phyloP scores from a whole-genome alignment of 306 rosid genomes.

The Heteromeles arbutifolia region DNA sequence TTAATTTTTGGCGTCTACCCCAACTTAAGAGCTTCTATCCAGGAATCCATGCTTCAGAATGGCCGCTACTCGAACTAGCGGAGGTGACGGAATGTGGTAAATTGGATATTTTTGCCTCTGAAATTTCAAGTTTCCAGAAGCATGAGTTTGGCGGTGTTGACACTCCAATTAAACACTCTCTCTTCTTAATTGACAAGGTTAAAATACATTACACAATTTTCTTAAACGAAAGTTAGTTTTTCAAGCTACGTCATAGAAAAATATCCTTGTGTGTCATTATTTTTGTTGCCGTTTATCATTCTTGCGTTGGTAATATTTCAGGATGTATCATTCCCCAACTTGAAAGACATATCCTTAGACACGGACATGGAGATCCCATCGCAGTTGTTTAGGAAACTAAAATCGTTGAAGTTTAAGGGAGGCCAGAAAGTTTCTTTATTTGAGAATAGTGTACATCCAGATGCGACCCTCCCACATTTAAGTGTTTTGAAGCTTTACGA shows the following conservation, averaged over 20 bases:
- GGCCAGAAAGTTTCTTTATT: too few species aligned
- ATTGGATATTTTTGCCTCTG: not conserved
- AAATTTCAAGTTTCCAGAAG: not conserved
- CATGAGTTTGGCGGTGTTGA: too few species aligned
- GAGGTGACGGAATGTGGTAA: accelerated
- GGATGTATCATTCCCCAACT: too few species aligned
- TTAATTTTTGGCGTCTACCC: not conserved
- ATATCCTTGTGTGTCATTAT: too few species aligned
- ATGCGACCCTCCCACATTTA: not conserved
- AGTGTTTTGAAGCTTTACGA: not conserved
- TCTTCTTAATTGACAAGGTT: constrained; percentile 9
- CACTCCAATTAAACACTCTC: not conserved
- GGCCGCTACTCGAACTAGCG: not conserved
- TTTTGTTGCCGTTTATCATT: too few species aligned
- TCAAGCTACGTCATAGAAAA: too few species aligned
- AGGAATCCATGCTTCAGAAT: constrained; percentile 4
- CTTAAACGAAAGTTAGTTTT: too few species aligned
- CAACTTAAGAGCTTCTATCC: not conserved
- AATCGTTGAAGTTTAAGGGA: accelerated
- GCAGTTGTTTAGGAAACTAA: too few species aligned
- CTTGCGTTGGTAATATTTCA: too few species aligned
- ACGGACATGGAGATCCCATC: too few species aligned
- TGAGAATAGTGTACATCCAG: too few species aligned
- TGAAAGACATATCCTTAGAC: too few species aligned
- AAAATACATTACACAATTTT: not conserved